phyloP scores from a whole-genome alignment of 202 grass and related monocot species.

The Setaria viridis region DNA sequence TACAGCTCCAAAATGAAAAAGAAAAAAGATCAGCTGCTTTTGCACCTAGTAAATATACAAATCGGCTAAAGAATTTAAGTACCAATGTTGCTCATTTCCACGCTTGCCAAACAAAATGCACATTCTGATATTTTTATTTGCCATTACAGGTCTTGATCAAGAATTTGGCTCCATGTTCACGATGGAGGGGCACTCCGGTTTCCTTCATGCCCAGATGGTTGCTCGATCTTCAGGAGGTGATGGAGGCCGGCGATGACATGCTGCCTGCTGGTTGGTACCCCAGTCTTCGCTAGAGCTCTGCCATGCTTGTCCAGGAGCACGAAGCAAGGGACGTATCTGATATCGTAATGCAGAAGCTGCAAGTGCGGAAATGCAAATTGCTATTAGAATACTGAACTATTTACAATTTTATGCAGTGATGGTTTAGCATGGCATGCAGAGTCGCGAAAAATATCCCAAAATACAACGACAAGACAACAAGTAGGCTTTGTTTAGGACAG shows the following conservation, averaged over 20 bases:
- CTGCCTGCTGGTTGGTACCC: slow-evolving; percentile 78
- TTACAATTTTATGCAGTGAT: not conserved
- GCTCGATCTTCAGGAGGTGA: slow-evolving; percentile 83
- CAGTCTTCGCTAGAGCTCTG: slow-evolving; percentile 83
- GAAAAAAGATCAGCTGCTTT: not conserved
- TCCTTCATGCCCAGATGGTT: slow-evolving; percentile 29
- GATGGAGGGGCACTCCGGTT: slow-evolving; percentile 35
- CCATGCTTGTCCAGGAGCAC: slow-evolving; percentile 95
- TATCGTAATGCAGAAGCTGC: slow-evolving; percentile 96
- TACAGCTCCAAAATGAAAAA: not conserved
- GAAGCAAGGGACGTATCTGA: slow-evolving; percentile 94
- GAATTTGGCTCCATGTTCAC: slow-evolving; percentile 47
- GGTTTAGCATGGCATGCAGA: not conserved
- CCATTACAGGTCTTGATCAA: slow-evolving; percentile 7
- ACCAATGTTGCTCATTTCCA: not conserved
- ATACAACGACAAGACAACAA: not conserved
- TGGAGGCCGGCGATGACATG: slow-evolving; percentile 82
- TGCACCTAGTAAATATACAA: not conserved
- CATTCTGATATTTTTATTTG: not conserved
- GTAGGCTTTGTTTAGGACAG: not conserved
- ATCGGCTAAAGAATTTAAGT: slow-evolving; percentile 2
- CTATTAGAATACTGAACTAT: slow-evolving; percentile 31
- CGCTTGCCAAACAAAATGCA: slow-evolving; percentile 26
- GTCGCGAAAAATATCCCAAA: not conserved
- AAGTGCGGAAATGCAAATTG: slow-evolving; percentile 12